Evolutionary conservation across 2,329 filamentous ascomycete species (phyloP).

Genomic region (Colletotrichum scovillei): DNA sequence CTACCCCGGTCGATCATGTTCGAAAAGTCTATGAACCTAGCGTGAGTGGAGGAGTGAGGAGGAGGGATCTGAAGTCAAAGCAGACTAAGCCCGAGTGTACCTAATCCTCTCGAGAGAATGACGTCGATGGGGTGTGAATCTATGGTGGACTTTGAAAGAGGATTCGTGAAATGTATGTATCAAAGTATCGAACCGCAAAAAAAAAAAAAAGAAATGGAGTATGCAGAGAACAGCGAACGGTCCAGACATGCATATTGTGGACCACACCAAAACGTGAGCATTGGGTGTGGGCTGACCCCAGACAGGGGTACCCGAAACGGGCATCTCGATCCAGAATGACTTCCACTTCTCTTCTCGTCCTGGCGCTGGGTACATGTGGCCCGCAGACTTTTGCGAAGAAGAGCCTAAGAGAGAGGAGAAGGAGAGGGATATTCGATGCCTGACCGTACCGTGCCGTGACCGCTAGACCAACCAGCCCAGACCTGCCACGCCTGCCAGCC

Average conservation of each 20-base stretch:
- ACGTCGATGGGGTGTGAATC: conserved; percentile 10
- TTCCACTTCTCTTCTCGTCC: not conserved
- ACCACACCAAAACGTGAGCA: not conserved
- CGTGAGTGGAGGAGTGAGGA: no score
- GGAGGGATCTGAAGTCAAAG: conserved; percentile 5
- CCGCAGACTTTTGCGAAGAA: no score
- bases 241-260: conserved; percentile 22
- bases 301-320: conserved; percentile 29
- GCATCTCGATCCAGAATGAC: conserved; percentile 25
- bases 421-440: no score
- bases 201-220: not conserved
- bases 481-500: no score
- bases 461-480: no score
- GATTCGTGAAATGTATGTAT: no score
- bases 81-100: not conserved
- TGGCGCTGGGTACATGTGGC: no score
- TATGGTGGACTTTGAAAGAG: not conserved
- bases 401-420: not conserved
- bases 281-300: conserved; percentile 18
- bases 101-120: not conserved
- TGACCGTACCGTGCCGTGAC: no score
- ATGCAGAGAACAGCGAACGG: conserved; percentile 17
- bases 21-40: not conserved
- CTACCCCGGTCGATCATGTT: not conserved
- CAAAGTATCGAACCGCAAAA: not conserved